Percentiles rank a stretch among this genome's conserved stretches.
Conservation (phyloP, 192 early-diverging fungal species). For the Polychytrium aggregatum region DNA sequence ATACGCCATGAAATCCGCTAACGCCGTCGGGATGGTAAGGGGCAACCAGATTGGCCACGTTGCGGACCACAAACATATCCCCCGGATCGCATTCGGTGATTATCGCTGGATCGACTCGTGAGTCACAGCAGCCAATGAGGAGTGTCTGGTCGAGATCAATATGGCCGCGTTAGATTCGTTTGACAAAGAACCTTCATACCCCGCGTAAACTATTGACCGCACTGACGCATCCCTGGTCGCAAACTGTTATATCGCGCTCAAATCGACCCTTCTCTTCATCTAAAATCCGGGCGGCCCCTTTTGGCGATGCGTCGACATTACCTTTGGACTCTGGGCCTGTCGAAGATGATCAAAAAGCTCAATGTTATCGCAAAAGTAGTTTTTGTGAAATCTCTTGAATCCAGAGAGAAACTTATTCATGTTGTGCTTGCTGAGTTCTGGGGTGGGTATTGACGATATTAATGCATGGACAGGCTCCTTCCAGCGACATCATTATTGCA, state of each 20-base stretch:
- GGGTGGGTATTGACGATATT: no score
- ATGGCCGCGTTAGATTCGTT: no score
- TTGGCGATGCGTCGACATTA: no score
- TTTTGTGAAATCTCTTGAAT: conserved; percentile 27
- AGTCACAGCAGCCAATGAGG: conserved; percentile 36
- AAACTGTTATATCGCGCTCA: no score
- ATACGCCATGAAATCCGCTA: conserved; percentile 19
- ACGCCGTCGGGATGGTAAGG: conserved; percentile 22
- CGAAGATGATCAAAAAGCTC: conserved; percentile 18
- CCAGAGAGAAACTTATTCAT: conserved; percentile 21
- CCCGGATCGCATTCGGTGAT: conserved; percentile 41
- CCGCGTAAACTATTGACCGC: no score
- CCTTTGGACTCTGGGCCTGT: conserved; percentile 33
- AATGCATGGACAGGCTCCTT: no score
- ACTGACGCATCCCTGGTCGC: no score
- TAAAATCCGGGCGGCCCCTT: no score
- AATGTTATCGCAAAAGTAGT: conserved; percentile 24
- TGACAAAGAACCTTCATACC: no score
- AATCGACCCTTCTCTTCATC: no score
- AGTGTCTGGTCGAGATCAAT: no score
- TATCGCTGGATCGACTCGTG: conserved; percentile 33
- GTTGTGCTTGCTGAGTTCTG: conserved; percentile 9
- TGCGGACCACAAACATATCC: conserved; percentile 34
- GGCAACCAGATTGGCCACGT: conserved; percentile 32
- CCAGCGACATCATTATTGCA: no score